phyloP scores from a whole-genome alignment of 73 alveolate species.

The Paramecium primaurelia region DNA sequence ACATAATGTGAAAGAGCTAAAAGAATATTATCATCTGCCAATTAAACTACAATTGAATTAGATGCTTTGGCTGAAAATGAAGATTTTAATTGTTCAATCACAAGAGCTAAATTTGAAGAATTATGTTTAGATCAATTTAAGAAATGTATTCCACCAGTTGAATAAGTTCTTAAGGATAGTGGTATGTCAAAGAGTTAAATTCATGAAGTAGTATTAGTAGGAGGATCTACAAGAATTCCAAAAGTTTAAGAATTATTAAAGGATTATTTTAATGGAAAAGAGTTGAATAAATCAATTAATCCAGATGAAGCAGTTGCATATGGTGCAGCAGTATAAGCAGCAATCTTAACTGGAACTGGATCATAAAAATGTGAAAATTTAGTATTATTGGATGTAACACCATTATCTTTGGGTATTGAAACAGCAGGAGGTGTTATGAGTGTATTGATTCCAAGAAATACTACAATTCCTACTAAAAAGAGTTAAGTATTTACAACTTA shows the following conservation, averaged over 20 bases:
- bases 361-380: conserved; percentile 51
- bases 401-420: conserved; percentile 69
- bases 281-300: conserved; percentile 85
- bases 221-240: conserved; percentile 94
- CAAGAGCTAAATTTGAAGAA: conserved; percentile 84
- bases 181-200: conserved; percentile 74
- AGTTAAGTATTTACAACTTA: conserved; percentile 94
- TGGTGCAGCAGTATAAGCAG: conserved; percentile 88
- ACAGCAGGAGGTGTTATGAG: conserved; percentile 76
- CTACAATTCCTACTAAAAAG: conserved; percentile 62
- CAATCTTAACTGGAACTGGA: conserved; percentile 68
- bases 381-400: conserved; percentile 72
- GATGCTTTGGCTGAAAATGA: conserved; percentile 81
- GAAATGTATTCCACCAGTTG: conserved; percentile 72
- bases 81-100: conserved; percentile 71
- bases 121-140: conserved; percentile 70
- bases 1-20: conserved; percentile 87
- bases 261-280: conserved; percentile 93
- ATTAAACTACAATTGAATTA: conserved; percentile 75
- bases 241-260: conserved; percentile 73
- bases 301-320: conserved; percentile 99
- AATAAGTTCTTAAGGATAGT: conserved; percentile 68
- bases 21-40: conserved; percentile 81
- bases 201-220: conserved; percentile 89
- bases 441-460: conserved; percentile 62